phyloP scores from a whole-genome alignment of 2,329 filamentous ascomycete species.

The Cercospora zeae-maydis region DNA sequence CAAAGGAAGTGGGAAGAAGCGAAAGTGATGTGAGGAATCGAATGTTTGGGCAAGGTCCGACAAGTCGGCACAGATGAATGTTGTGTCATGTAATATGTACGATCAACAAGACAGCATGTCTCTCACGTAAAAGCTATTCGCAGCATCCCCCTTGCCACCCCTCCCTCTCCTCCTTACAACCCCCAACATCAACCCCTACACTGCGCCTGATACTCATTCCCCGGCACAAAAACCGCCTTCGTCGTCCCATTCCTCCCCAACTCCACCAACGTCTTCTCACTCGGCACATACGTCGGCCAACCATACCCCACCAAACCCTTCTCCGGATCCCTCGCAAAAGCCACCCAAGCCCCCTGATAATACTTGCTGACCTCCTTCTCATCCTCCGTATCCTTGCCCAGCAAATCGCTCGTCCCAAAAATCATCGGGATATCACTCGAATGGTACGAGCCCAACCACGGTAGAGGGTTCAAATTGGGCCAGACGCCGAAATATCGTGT shows the following conservation, averaged over 20 bases:
- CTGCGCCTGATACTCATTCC: slow-evolving; percentile 1
- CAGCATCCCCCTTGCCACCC: no score
- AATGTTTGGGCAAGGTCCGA: background rate
- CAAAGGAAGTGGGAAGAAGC: slow-evolving; percentile 20
- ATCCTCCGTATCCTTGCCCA: slow-evolving; percentile 13
- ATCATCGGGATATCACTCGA: slow-evolving; percentile 32
- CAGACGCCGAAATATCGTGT: slow-evolving; percentile 33
- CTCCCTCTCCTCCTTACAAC: no score
- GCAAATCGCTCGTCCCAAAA: slow-evolving; percentile 30
- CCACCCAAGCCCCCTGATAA: slow-evolving; percentile 33
- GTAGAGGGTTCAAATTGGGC: slow-evolving; percentile 17
- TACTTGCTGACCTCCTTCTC: slow-evolving; percentile 25
- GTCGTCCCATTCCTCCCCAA: slow-evolving; percentile 6
- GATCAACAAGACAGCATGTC: background rate
- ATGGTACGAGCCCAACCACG: slow-evolving; percentile 35
- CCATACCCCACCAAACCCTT: slow-evolving; percentile 26
- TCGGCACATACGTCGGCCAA: slow-evolving; percentile 20
- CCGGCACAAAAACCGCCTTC: slow-evolving; percentile 1
- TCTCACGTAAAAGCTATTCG: background rate
- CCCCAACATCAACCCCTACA: background rate
- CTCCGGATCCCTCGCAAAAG: slow-evolving; percentile 36
- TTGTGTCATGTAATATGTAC: background rate
- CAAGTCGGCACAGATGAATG: no score
- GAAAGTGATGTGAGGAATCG: background rate
- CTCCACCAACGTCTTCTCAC: slow-evolving; percentile 14